Evolutionary conservation across 2,329 filamentous ascomycete genomes (phyloP).

Genomic region (Clonostachys solani): DNA sequence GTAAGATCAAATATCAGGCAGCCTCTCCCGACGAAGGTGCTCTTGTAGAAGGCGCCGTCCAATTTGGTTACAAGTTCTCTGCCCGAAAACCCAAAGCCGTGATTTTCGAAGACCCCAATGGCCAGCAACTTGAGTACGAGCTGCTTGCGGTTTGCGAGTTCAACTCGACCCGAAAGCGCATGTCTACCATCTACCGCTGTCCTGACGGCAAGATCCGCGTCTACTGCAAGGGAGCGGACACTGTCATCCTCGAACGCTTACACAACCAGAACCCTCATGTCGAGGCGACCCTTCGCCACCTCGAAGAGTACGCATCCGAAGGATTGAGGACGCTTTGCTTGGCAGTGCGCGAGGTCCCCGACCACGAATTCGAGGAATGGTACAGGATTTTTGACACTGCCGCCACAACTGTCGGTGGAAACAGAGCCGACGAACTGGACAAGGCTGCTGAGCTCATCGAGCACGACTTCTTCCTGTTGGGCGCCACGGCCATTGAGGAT

Average conservation of each 20-base stretch:
- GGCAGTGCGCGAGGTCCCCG: slow-evolving; percentile 88
- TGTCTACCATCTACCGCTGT: slow-evolving; percentile 96
- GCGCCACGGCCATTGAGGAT: slow-evolving; percentile 96
- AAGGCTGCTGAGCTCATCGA: slow-evolving; percentile 97
- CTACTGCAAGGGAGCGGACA: slow-evolving; percentile 96
- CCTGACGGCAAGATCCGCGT: slow-evolving; percentile 92
- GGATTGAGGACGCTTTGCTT: slow-evolving; percentile 92
- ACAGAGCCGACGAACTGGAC: slow-evolving; percentile 89
- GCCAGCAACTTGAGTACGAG: slow-evolving; percentile 76
- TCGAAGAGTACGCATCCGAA: slow-evolving; percentile 98
- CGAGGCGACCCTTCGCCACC: slow-evolving; percentile 84
- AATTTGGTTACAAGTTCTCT: slow-evolving; percentile 83
- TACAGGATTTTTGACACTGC: slow-evolving; percentile 81
- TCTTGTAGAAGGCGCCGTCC: slow-evolving; percentile 85
- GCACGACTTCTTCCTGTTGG: slow-evolving; percentile 83
- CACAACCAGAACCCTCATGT: slow-evolving; percentile 79
- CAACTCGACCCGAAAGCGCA: slow-evolving; percentile 88
- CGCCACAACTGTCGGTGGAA: slow-evolving; percentile 85
- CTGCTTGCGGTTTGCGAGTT: slow-evolving; percentile 97
- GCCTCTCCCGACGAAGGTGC: slow-evolving; percentile 96
- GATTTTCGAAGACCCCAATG: slow-evolving; percentile 68
- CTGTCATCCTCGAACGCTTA: slow-evolving; percentile 90
- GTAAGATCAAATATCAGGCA: slow-evolving; percentile 92
- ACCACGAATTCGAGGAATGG: slow-evolving; percentile 88
- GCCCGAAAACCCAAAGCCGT: slow-evolving; percentile 88